A percentile compares a stretch with the other conserved stretches of the same genome.
phyloP scores from a whole-genome alignment of 495 filamentous ascomycete species.

The Xylaria curta region DNA sequence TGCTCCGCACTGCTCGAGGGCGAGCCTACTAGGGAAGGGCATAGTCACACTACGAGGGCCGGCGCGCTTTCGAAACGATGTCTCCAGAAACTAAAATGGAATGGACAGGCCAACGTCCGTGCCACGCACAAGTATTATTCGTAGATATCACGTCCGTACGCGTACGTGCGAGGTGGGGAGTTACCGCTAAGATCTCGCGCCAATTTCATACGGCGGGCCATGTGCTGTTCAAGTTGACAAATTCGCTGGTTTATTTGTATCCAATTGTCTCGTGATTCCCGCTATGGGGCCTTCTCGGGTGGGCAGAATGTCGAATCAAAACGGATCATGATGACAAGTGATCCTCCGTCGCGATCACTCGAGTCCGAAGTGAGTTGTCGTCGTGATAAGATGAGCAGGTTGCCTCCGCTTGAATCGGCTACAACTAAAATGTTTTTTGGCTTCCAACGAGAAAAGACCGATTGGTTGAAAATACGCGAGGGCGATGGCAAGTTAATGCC shows the following conservation, averaged over 20 bases:
- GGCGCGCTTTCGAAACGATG: slow-evolving; percentile 4
- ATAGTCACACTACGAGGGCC: background rate
- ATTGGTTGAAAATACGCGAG: slow-evolving; percentile 12
- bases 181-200: slow-evolving; percentile 1
- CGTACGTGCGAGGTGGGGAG: slow-evolving; percentile 14
- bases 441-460: background rate
- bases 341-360: background rate
- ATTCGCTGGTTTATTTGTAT: background rate
- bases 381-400: background rate
- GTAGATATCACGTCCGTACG: background rate
- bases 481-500: slow-evolving; percentile 8
- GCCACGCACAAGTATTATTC: slow-evolving; percentile 7
- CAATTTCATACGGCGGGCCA: slow-evolving; percentile 25
- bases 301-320: background rate
- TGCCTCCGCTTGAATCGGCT: slow-evolving; percentile 18
- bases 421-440: background rate
- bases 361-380: background rate
- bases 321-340: background rate
- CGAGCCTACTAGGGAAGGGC: background rate
- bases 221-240: slow-evolving; percentile 16
- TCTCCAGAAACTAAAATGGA: background rate
- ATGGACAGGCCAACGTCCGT: slow-evolving; percentile 2
- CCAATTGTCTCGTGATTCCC: slow-evolving; percentile 11
- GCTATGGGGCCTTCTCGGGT: slow-evolving; percentile 8
- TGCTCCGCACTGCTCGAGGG: slow-evolving; percentile 4